Evolutionary conservation across 768 basidiomycete genomes (phyloP).

Genomic region (Russula vinacea): DNA sequence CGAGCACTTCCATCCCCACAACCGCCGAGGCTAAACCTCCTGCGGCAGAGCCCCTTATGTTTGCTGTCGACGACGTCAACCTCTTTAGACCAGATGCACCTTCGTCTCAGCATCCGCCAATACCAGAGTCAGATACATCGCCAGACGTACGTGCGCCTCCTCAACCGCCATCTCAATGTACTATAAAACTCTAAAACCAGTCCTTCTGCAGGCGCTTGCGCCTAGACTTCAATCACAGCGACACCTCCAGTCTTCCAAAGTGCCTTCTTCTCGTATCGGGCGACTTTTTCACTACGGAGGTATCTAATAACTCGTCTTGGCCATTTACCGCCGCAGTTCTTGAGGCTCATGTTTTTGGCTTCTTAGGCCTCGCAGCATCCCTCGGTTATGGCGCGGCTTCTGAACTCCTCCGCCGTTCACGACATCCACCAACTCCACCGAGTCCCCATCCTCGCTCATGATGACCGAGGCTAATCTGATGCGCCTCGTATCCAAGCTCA

Average conservation of each 20-base stretch:
- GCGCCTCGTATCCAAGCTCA: slow-evolving; percentile 87
- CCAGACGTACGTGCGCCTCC: slow-evolving; percentile 31
- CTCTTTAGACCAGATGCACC: not conserved
- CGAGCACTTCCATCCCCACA: not conserved
- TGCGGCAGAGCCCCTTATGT: not conserved
- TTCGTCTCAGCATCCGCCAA: not conserved
- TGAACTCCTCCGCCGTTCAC: slow-evolving; percentile 73
- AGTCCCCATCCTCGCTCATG: slow-evolving; percentile 53
- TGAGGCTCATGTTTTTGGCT: slow-evolving; percentile 2
- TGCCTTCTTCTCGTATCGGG: slow-evolving; percentile 86
- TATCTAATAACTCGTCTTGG: slow-evolving; percentile 34
- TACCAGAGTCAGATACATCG: slow-evolving; percentile 9
- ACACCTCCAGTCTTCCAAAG: slow-evolving; percentile 74
- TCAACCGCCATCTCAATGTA: not conserved
- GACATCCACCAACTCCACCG: slow-evolving; percentile 31
- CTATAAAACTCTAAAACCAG: not conserved
- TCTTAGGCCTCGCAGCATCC: slow-evolving; percentile 82
- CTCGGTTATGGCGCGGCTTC: slow-evolving; percentile 86
- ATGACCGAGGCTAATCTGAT: slow-evolving; percentile 91
- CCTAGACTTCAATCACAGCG: slow-evolving; percentile 34
- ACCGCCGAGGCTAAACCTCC: not conserved
- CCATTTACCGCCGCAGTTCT: too few relatives aligned
- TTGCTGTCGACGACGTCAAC: not conserved
- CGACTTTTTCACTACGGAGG: slow-evolving; percentile 94
- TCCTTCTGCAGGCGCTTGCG: not conserved